Percentiles rank a stretch among this genome's conserved stretches.
Evolutionary conservation across 2,329 filamentous ascomycete genomes (phyloP).

Genomic region (Epichloe hybrida): DNA sequence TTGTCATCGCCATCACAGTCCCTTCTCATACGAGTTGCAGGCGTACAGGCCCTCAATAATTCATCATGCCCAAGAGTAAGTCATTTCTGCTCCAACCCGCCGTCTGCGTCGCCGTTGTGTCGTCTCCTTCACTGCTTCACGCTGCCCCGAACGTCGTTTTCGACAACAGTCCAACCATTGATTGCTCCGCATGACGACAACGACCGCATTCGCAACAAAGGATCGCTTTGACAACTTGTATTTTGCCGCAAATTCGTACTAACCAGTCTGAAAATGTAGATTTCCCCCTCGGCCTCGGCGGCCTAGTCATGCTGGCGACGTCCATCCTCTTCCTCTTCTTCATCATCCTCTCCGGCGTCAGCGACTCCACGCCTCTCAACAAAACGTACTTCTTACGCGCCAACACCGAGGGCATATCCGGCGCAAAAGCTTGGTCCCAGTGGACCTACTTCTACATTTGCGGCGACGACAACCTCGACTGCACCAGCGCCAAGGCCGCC

Average conservation of each 20-base stretch:
- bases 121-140: too few species aligned
- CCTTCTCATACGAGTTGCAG: neutral
- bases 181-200: too few species aligned
- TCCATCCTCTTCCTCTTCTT: conserved; percentile 44
- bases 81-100: neutral
- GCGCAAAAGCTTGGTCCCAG: conserved; percentile 53
- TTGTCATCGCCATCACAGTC: neutral
- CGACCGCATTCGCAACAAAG: too few species aligned
- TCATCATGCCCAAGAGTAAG: conserved; percentile 10
- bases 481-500: conserved; percentile 47
- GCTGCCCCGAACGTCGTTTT: too few species aligned
- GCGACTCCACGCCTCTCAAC: conserved; percentile 43
- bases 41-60: neutral
- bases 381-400: conserved; percentile 78
- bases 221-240: too few species aligned
- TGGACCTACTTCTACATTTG: conserved; percentile 92
- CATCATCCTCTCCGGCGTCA: conserved; percentile 42
- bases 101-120: too few species aligned
- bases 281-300: conserved; percentile 26
- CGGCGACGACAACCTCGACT: conserved; percentile 49
- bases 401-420: conserved; percentile 57
- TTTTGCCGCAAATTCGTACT: neutral
- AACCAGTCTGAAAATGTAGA: conserved; percentile 15
- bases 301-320: conserved; percentile 34
- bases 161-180: too few species aligned